Evolutionary conservation across 2,329 filamentous ascomycete species (phyloP).

Genomic region (Rhynchosporium agropyri): DNA sequence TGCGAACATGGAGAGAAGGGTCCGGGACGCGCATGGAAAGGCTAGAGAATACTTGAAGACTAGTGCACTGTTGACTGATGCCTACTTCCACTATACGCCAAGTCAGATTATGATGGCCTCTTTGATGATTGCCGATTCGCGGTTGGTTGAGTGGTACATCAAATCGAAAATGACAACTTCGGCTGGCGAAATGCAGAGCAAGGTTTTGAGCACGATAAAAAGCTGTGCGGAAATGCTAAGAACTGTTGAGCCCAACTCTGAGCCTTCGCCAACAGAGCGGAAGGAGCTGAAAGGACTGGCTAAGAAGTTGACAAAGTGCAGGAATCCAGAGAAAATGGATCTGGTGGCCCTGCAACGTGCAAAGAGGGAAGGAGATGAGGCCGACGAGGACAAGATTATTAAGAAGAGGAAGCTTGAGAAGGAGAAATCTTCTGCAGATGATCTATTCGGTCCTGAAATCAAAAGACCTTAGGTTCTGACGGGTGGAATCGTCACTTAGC

Average conservation of each 20-base stretch:
- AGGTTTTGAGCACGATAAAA: conserved; percentile 53
- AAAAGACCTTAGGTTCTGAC: conserved; percentile 23
- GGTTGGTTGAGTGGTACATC: conserved; percentile 49
- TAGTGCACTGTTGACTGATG: conserved; percentile 84
- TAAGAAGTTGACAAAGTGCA: conserved; percentile 71
- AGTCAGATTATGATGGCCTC: conserved; percentile 91
- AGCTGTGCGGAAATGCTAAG: conserved; percentile 58
- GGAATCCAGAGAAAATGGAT: conserved; percentile 74
- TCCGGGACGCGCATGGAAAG: conserved; percentile 67
- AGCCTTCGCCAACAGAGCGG: conserved; percentile 40
- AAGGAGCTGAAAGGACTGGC: conserved; percentile 60
- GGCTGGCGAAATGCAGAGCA: conserved; percentile 45
- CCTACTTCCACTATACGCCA: conserved; percentile 95
- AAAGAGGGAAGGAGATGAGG: conserved; percentile 53
- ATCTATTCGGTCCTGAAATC: conserved; percentile 41
- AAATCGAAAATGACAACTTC: conserved; percentile 38
- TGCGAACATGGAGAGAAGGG: conserved; percentile 44
- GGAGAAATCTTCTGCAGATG: conserved; percentile 43
- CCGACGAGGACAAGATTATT: conserved; percentile 35
- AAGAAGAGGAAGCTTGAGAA: conserved; percentile 49
- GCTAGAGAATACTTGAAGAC: conserved; percentile 76
- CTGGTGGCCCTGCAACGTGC: conserved; percentile 65
- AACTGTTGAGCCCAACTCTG: conserved; percentile 50
- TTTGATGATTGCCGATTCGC: conserved; percentile 72
- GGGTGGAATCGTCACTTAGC: conserved; percentile 28